phyloP scores from a whole-genome alignment of 139 green algal species.

The Chlamydomonas asymmetrica region DNA sequence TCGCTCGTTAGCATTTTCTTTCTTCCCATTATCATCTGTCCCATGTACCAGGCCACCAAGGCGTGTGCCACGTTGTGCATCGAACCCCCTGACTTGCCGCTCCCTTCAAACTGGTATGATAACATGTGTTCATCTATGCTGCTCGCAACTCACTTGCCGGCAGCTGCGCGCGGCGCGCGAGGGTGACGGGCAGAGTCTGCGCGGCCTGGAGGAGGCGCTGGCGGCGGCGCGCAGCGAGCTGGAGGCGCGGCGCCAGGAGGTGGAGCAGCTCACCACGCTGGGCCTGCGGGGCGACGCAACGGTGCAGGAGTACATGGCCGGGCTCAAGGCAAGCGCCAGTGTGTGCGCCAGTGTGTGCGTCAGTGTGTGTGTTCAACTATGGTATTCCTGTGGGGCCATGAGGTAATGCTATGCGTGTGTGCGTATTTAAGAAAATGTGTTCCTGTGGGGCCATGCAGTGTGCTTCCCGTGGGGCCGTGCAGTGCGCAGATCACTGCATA shows the following conservation, averaged over 20 bases:
- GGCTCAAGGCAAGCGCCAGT: constrained; percentile 53
- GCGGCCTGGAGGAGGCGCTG: constrained; percentile 26
- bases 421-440: neutral
- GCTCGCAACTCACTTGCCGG: too few relatives aligned
- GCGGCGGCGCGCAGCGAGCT: constrained; percentile 11
- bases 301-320: constrained; percentile 71
- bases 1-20: too few relatives aligned
- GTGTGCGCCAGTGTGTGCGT: neutral
- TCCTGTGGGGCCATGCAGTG: too few relatives aligned
- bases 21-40: too few relatives aligned
- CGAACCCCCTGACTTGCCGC: too few relatives aligned
- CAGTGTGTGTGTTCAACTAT: neutral
- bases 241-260: constrained; percentile 34
- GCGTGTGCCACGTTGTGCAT: too few relatives aligned
- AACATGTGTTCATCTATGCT: too few relatives aligned
- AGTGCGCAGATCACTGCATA: too few relatives aligned
- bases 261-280: constrained; percentile 66
- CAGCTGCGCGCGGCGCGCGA: constrained; percentile 36
- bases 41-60: too few relatives aligned
- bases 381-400: neutral
- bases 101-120: too few relatives aligned
- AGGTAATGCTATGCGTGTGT: too few relatives aligned
- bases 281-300: constrained; percentile 68
- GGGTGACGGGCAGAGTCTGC: constrained; percentile 7
- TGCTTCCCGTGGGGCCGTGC: too few relatives aligned